phyloP scores from a whole-genome alignment of 139 green algal genomes.

The Closterium sp. region DNA sequence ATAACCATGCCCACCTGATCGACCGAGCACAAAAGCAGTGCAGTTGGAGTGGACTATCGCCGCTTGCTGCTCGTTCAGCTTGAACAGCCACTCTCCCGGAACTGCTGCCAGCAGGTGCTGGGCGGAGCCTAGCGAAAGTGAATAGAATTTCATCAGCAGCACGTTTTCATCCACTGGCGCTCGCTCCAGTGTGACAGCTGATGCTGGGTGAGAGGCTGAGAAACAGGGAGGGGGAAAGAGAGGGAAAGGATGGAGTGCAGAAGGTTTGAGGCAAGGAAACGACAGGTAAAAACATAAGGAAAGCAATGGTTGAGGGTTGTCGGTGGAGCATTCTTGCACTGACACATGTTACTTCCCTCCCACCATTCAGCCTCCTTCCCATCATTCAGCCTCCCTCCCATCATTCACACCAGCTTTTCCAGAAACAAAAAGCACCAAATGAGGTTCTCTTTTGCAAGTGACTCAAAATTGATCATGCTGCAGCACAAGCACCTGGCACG shows the following conservation, averaged over 20 bases:
- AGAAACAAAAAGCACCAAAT: not conserved
- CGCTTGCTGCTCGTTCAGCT: constrained; percentile 12
- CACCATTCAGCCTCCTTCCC: not conserved
- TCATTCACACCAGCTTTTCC: not conserved
- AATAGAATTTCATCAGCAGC: constrained; percentile 37
- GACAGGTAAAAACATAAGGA: no score
- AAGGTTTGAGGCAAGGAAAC: no score
- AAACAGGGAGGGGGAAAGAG: no score
- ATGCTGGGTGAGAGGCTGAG: not conserved
- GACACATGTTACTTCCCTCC: no score
- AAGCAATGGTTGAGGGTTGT: no score
- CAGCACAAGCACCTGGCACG: no score
- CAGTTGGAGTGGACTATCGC: constrained; percentile 1
- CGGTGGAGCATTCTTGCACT: no score
- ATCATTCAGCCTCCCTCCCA: not conserved
- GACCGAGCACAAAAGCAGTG: constrained; percentile 31
- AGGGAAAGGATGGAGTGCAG: no score
- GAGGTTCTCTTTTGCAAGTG: no score
- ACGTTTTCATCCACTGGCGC: constrained; percentile 24
- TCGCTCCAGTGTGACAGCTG: not conserved
- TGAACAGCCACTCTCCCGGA: constrained; percentile 18
- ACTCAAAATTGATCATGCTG: no score
- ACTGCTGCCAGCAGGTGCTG: not conserved
- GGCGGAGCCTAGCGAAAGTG: not conserved
- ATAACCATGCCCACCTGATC: constrained; percentile 5